phyloP scores from a whole-genome alignment of 768 basidiomycete genomes.

The Hemileccinum rubropunctum region DNA sequence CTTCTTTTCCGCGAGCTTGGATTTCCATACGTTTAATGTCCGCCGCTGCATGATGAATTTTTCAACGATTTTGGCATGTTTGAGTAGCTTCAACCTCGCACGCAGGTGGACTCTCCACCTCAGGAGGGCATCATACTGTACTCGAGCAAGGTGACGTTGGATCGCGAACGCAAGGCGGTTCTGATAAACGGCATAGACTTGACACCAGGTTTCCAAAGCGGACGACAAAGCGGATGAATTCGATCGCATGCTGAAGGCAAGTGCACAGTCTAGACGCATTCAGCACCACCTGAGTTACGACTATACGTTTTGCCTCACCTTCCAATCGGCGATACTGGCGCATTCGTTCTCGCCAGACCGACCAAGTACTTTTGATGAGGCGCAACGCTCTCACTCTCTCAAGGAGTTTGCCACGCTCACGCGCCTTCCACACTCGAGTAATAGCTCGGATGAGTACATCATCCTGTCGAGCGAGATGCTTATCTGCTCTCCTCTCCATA shows the following conservation, averaged over 20 bases:
- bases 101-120: constrained; percentile 58
- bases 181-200: constrained; percentile 40
- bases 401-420: constrained; percentile 58
- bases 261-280: constrained; percentile 42
- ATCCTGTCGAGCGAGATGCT: constrained; percentile 56
- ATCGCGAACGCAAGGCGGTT: constrained; percentile 48
- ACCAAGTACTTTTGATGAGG: constrained; percentile 45
- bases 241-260: constrained; percentile 46
- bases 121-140: constrained; percentile 45
- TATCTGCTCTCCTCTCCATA: constrained; percentile 54
- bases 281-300: constrained; percentile 4
- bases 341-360: constrained; percentile 49
- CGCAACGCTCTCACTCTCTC: constrained; percentile 49
- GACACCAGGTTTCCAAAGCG: constrained; percentile 46
- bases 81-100: constrained; percentile 44
- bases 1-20: constrained; percentile 41
- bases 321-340: constrained; percentile 39
- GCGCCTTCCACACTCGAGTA: constrained; percentile 64
- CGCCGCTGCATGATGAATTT: constrained; percentile 49
- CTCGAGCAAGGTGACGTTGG: constrained; percentile 32
- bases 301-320: constrained; percentile 36
- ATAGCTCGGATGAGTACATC: constrained; percentile 56
- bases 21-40: constrained; percentile 49
- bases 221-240: constrained; percentile 38
- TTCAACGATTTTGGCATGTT: constrained; percentile 53